phyloP scores from a whole-genome alignment of 371 early-diverging fungal species.

The Globomyces sp. region DNA sequence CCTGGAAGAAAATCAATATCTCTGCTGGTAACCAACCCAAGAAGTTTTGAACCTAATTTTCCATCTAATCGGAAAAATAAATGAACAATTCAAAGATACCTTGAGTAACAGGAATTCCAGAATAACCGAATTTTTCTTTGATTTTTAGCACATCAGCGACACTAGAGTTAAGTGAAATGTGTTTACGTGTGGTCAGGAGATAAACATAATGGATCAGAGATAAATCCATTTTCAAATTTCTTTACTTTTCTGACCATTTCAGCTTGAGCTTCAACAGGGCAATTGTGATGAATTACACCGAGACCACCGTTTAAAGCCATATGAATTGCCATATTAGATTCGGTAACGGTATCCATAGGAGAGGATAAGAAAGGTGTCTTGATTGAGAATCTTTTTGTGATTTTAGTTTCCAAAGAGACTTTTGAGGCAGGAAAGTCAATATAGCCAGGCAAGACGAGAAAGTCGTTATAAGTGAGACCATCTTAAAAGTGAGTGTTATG shows the following conservation, averaged over 20 bases:
- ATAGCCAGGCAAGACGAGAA: slow-evolving; percentile 92
- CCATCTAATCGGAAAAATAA: slow-evolving; percentile 49
- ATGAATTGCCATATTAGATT: slow-evolving; percentile 94
- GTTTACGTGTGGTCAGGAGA: slow-evolving; percentile 67
- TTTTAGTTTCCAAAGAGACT: slow-evolving; percentile 68
- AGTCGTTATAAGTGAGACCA: slow-evolving; percentile 97
- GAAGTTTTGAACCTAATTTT: slow-evolving; percentile 79
- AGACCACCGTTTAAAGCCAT: slow-evolving; percentile 97
- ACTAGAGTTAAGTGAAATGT: background rate
- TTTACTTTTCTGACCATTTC: slow-evolving; percentile 95
- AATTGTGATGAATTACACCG: slow-evolving; percentile 98
- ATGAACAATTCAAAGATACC: too few species aligned
- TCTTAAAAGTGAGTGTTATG: too few species aligned
- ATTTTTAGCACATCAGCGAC: slow-evolving; percentile 84
- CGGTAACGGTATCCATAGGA: slow-evolving; percentile 98
- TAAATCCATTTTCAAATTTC: slow-evolving; percentile 98
- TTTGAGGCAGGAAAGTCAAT: slow-evolving; percentile 87
- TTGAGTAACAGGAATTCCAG: slow-evolving; percentile 94
- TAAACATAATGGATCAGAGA: slow-evolving; percentile 88
- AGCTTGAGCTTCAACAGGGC: slow-evolving; percentile 90
- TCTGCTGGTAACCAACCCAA: slow-evolving; percentile 95
- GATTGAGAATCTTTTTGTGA: slow-evolving; percentile 84
- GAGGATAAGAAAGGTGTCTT: slow-evolving; percentile 91
- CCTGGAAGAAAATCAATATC: slow-evolving; percentile 88
- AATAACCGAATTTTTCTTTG: slow-evolving; percentile 87